A percentile compares a stretch with the other conserved stretches of the same genome.
These are phyloP conservation scores for Diaporthe citrichinensis DNA, from an alignment of 2,329 filamentous ascomycete genomes.

Conservation along the genomic window DNA sequence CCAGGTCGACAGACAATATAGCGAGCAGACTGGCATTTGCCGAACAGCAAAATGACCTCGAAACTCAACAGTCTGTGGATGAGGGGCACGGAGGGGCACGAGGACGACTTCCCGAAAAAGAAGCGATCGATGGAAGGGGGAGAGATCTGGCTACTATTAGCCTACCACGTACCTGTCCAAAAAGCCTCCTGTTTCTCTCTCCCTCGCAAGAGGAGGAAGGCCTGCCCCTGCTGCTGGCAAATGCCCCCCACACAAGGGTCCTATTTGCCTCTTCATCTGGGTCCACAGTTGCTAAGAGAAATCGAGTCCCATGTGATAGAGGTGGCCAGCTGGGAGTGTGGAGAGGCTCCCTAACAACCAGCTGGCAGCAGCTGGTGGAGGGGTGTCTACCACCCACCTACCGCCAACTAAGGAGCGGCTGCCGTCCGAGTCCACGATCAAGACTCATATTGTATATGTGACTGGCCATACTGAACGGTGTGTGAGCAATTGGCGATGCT, in stretches of 20 bases:
- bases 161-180: neutral
- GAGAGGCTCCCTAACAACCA: neutral
- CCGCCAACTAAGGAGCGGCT: no score
- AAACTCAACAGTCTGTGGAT: neutral
- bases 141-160: neutral
- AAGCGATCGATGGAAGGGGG: slow-evolving; percentile 7
- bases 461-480: neutral
- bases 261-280: neutral
- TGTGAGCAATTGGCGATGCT: neutral
- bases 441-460: neutral
- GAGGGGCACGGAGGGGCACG: slow-evolving; percentile 33
- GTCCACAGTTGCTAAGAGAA: neutral
- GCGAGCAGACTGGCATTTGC: neutral
- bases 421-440: no score
- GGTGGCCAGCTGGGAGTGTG: neutral
- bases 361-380: neutral
- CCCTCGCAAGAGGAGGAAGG: slow-evolving; percentile 3
- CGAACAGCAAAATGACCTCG: neutral
- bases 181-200: neutral
- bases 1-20: neutral
- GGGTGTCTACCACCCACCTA: neutral
- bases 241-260: slow-evolving; percentile 27
- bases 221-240: slow-evolving; percentile 4
- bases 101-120: slow-evolving; percentile 29
- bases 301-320: slow-evolving; percentile 26